phyloP scores from a whole-genome alignment of 768 basidiomycete genomes.

The Thelephora aurantiotincta region DNA sequence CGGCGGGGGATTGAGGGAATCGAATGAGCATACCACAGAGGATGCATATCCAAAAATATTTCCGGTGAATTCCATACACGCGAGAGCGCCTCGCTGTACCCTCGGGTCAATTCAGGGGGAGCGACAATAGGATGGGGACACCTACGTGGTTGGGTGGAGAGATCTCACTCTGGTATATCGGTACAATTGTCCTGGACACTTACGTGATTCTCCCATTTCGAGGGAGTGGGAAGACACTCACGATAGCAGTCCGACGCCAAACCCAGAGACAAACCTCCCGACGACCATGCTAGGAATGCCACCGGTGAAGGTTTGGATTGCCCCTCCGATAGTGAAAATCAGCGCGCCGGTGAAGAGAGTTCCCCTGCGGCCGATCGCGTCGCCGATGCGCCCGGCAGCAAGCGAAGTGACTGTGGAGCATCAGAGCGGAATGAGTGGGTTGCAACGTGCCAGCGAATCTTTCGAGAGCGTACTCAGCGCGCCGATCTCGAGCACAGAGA shows the following conservation, averaged over 20 bases:
- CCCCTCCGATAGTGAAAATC: slow-evolving; percentile 78
- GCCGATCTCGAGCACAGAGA: slow-evolving; percentile 87
- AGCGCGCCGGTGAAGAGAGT: slow-evolving; percentile 75
- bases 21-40: slow-evolving; percentile 53
- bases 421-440: background rate
- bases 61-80: slow-evolving; percentile 91
- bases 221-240: slow-evolving; percentile 22
- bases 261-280: slow-evolving; percentile 73
- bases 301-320: slow-evolving; percentile 68
- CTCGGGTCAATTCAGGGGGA: slow-evolving; percentile 2
- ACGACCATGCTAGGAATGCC: slow-evolving; percentile 74
- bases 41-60: slow-evolving; percentile 86
- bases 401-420: slow-evolving; percentile 61
- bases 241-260: slow-evolving; percentile 85
- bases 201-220: slow-evolving; percentile 1
- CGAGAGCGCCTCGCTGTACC: slow-evolving; percentile 69
- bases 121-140: background rate
- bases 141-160: slow-evolving; percentile 78
- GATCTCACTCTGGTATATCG: slow-evolving; percentile 92
- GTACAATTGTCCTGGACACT: slow-evolving; percentile 68
- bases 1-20: background rate
- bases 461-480: slow-evolving; percentile 55
- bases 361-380: slow-evolving; percentile 71
- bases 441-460: slow-evolving; percentile 5
- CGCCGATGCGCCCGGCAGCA: slow-evolving; percentile 79